Conservation (phyloP, 1,284 basidiomycete genomes). For the Malassezia sp. region DNA sequence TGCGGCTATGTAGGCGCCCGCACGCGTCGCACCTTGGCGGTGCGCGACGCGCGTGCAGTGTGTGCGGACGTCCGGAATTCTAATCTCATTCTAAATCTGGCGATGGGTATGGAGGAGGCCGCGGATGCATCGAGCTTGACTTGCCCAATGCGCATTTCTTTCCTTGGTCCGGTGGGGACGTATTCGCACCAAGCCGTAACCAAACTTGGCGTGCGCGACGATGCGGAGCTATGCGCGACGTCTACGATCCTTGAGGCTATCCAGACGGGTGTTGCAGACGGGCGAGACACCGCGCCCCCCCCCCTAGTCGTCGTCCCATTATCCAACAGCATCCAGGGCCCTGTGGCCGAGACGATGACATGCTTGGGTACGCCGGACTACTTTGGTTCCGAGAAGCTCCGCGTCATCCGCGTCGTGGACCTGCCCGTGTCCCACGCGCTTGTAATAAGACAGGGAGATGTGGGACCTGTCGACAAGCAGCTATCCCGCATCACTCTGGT, state of each 20-base stretch:
- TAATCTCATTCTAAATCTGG: no score
- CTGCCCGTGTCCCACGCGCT: constrained; percentile 9
- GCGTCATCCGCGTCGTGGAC: constrained; percentile 7
- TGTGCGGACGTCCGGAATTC: no score
- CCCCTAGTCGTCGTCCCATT: constrained; percentile 6
- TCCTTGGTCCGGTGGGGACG: constrained; percentile 13
- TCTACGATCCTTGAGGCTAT: constrained; percentile 2
- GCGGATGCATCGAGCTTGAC: no score
- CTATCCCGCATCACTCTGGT: constrained; percentile 1
- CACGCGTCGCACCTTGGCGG: no score
- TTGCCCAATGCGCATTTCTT: background rate
- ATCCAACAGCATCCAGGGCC: constrained; percentile 5
- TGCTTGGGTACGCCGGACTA: background rate
- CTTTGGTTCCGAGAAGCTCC: background rate
- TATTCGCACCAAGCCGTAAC: constrained; percentile 15
- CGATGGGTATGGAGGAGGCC: no score
- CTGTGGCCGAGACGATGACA: constrained; percentile 3
- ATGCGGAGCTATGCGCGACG: background rate
- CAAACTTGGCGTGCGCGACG: background rate
- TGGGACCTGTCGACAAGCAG: background rate
- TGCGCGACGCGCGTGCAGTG: no score
- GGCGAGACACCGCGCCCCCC: background rate
- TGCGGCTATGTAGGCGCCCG: no score
- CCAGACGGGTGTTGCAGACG: background rate
- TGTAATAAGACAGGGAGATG: background rate